Evolutionary conservation across 1,284 basidiomycete genomes (phyloP), one percentile per base, ranked within the genome.

Genomic region (Melanopsichium pennsylvanicum): DNA sequence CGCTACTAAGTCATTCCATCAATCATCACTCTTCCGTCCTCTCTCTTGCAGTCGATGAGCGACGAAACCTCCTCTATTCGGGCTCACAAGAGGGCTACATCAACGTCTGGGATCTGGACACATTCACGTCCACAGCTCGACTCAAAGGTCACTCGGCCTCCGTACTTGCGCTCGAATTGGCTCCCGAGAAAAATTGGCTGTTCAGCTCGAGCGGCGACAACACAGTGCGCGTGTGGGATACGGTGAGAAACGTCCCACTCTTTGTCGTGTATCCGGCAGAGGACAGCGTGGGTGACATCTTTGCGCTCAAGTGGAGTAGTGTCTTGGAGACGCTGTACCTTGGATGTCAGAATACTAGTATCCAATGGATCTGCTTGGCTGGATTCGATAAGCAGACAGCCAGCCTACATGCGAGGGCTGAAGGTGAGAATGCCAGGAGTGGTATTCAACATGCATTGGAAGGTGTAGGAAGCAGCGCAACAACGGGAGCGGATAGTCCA

Each of bases 241-340:
- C 91, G 0, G 82, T 84, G 4, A 87, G 87, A 0, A 85, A 95
- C 13, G 82, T 84, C 12, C 87, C 88, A 4, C 82, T 96, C 31
- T 93, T 90, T 76, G 84, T 92, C 42, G 85, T 97, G 29, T 85
- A 88, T 54, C 92, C 94, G 0, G 90, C 92, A 74, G 85, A 90
- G 50, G 91, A 94, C 72, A 89, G 88, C 3, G 88, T 93, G 2
- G 94, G 94, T 32, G 95, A 97, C 79, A 87, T 97, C 46, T 94
- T 93, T 83, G 48, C 70, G 11, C 84, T 97, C 2, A 86, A 87
- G 0, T 97, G 92, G 90, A 88, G 88, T 12, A 83, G 87, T 2
- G 79, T 83, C 10, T 84, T 88, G 9, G 87, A 88, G 61, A 90
- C 89, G 0, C 84, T 96, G 33, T 95, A 90, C 80, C 85, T 96